phyloP scores from a whole-genome alignment of 1,284 basidiomycete species.

The Athelia sp. region DNA sequence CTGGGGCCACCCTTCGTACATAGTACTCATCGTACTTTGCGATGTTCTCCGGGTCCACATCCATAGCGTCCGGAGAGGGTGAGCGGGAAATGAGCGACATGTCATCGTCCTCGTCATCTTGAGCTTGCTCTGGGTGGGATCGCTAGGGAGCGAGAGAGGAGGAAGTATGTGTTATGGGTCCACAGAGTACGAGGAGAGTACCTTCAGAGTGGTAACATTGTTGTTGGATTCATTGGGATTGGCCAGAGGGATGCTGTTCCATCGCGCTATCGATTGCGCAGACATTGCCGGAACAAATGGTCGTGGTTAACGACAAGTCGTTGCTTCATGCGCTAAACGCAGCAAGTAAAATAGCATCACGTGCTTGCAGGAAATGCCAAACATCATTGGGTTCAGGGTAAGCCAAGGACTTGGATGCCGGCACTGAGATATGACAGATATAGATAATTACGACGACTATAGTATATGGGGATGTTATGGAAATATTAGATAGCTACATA shows the following conservation, averaged over 20 bases:
- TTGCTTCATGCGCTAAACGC: too few relatives aligned
- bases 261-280: conserved; percentile 54
- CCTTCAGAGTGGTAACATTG: conserved; percentile 53
- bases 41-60: conserved; percentile 39
- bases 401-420: too few relatives aligned
- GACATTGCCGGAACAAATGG: conserved; percentile 42
- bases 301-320: too few relatives aligned
- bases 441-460: too few relatives aligned
- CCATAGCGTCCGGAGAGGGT: conserved; percentile 57
- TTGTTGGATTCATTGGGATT: conserved; percentile 25
- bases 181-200: conserved; percentile 53
- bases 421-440: too few relatives aligned
- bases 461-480: too few relatives aligned
- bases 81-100: conserved; percentile 68
- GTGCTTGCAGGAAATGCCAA: too few relatives aligned
- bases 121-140: conserved; percentile 29
- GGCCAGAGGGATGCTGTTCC: conserved; percentile 62
- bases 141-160: conserved; percentile 52
- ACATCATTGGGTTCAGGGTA: too few relatives aligned
- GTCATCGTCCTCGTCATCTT: conserved; percentile 52
- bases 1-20: conserved; percentile 40
- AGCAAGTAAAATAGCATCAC: too few relatives aligned
- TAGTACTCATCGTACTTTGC: conserved; percentile 61
- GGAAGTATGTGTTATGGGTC: conserved; percentile 40
- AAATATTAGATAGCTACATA: too few relatives aligned